Base-by-base conservation (phyloP, 306 rosid genomes). In the Ammopiptanthus mongolicus region DNA sequence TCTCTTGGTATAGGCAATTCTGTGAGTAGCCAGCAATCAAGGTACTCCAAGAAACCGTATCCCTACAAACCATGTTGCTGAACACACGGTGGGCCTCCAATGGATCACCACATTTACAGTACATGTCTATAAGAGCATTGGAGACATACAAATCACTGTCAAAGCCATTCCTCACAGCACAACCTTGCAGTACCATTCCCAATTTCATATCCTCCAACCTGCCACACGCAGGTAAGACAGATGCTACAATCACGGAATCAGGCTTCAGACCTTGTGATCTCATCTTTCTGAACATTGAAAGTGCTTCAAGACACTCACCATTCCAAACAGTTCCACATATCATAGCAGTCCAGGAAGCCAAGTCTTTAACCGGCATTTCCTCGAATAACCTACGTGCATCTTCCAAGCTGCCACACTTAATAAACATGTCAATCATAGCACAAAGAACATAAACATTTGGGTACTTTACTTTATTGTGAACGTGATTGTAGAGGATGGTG, bases 281-380 rank as follows among this genome's bases (percentile, higher is more conserved):
- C 89, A 80, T 82, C 34, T 63, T 57, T 51, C 64, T 79, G 28
- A 86, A 86, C 69, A 86, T 59, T 0, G 2, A 63, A 63, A 86
- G 3, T 19, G 85, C 89, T 65, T 76, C 76, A 56, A 76, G 13
- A 64, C 75, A 76, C 51, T 86, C 87, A 19, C 71, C 75, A 64
- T 77, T 76, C 79, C 78, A 28, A 52, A 69, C 64, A 1, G 72
- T 58, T 2, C 85, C 89, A 33, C 89, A 62, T 14, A 80, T 80
- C 57, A 82, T 55, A 22, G 89, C 85, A 73, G 79, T 80, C 89
- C 87, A 86, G 1, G 77, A 77, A 56, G 85, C 89, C 72, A 86
- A 82, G 19, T 86, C 89, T 53, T 67, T 82, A 5, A 5, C 53
- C 0, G 81, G 74, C 87, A 86, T 86, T 86, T 80, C 77, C 3